These are phyloP conservation scores for Cercospora nicotianae DNA, from an alignment of 2,329 filamentous ascomycete genomes.

Conservation along the genomic window DNA sequence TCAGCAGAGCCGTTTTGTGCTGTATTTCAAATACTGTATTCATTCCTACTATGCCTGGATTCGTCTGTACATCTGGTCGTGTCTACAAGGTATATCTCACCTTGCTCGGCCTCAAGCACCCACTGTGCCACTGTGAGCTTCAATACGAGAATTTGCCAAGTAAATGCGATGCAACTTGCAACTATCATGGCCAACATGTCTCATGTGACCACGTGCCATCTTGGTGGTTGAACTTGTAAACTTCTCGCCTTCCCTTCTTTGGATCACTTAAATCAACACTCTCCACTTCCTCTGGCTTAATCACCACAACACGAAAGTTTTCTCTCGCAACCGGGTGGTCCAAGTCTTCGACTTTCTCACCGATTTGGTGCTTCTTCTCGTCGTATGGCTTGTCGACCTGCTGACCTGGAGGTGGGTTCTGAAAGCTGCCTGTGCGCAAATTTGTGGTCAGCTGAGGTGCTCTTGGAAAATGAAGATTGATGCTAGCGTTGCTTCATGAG, in stretches of 20 bases:
- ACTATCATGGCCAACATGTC: slow-evolving; percentile 64
- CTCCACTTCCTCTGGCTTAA: slow-evolving; percentile 78
- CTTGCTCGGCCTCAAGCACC: background rate
- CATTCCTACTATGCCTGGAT: background rate
- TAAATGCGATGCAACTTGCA: background rate
- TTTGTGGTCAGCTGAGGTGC: slow-evolving; percentile 2
- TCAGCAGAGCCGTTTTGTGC: background rate
- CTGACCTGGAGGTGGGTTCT: slow-evolving; percentile 55
- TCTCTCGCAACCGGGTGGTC: slow-evolving; percentile 68
- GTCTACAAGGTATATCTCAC: background rate
- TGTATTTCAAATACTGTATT: background rate
- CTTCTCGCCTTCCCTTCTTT: slow-evolving; percentile 62
- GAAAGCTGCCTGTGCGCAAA: slow-evolving; percentile 59
- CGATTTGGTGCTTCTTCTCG: slow-evolving; percentile 48
- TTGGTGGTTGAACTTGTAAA: slow-evolving; percentile 61
- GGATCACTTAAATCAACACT: slow-evolving; percentile 69
- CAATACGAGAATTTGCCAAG: background rate
- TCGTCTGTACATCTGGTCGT: background rate
- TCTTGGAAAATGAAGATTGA: background rate
- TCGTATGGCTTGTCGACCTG: slow-evolving; percentile 48
- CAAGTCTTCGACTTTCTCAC: slow-evolving; percentile 68
- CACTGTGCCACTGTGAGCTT: background rate
- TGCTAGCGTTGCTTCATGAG: slow-evolving; percentile 3
- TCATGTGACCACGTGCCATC: slow-evolving; percentile 63
- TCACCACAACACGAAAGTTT: slow-evolving; percentile 85